Conservation (phyloP, 2,329 filamentous ascomycete genomes). For the Epichloe sp. region DNA sequence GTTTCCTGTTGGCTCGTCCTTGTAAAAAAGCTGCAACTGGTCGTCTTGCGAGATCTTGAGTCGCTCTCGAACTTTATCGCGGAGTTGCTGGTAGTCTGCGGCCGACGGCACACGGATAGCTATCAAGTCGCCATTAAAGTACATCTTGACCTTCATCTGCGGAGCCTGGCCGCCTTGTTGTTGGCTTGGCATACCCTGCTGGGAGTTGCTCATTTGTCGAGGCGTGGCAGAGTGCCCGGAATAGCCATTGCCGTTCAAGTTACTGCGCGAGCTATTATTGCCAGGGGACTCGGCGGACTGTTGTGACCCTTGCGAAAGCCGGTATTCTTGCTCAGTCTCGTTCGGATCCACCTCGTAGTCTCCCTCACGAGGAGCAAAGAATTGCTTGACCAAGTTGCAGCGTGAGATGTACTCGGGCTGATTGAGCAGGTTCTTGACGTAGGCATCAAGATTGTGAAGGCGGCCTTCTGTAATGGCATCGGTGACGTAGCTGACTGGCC, state of each 20-base stretch:
- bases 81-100: conserved; percentile 63
- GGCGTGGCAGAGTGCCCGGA: conserved; percentile 39
- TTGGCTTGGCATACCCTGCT: conserved; percentile 9
- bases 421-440: conserved; percentile 79
- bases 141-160: conserved; percentile 86
- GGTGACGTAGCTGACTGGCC: conserved; percentile 95
- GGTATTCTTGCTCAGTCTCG: conserved; percentile 62
- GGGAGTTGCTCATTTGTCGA: conserved; percentile 31
- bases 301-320: conserved; percentile 58
- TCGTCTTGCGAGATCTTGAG: conserved; percentile 58
- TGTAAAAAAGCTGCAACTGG: conserved; percentile 70
- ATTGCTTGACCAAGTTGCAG: conserved; percentile 72
- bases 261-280: conserved; percentile 47
- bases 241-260: conserved; percentile 45
- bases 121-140: conserved; percentile 83
- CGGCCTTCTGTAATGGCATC: conserved; percentile 91
- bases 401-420: conserved; percentile 76
- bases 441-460: conserved; percentile 84
- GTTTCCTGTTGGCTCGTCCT: conserved; percentile 67
- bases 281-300: conserved; percentile 52
- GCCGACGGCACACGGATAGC: conserved; percentile 78
- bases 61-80: conserved; percentile 73
- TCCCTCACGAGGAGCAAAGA: conserved; percentile 80
- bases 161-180: conserved; percentile 24
- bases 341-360: conserved; percentile 85